Evolutionary conservation across 2,329 filamentous ascomycete species (phyloP).

Genomic region (Chaetomium sp.): DNA sequence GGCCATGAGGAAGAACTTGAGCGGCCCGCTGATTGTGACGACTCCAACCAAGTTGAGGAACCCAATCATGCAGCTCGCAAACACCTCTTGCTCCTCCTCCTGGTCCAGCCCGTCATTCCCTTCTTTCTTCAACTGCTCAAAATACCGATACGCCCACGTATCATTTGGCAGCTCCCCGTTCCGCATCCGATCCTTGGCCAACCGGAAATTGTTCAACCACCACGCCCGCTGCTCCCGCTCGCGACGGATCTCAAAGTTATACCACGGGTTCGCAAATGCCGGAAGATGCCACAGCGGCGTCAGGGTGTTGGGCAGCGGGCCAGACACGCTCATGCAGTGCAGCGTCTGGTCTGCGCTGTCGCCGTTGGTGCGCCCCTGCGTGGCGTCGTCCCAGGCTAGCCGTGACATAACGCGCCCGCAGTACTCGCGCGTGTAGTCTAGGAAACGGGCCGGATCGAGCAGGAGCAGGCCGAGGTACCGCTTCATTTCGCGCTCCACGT

Average conservation of each 20-base stretch:
- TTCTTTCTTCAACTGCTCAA: conserved; percentile 35
- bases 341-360: conserved; percentile 42
- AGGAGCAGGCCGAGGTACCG: conserved; percentile 41
- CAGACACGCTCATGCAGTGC: conserved; percentile 46
- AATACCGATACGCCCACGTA: conserved; percentile 45
- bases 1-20: conserved; percentile 47
- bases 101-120: conserved; percentile 37
- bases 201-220: conserved; percentile 39
- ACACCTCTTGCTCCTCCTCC: conserved; percentile 37
- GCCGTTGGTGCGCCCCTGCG: conserved; percentile 39
- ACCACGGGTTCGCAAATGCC: conserved; percentile 42
- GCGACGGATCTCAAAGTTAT: conserved; percentile 38
- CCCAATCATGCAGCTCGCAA: conserved; percentile 45
- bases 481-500: conserved; percentile 41
- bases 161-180: conserved; percentile 36
- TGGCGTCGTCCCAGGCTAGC: conserved; percentile 44
- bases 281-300: conserved; percentile 43
- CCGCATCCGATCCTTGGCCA: conserved; percentile 36
- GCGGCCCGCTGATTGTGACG: conserved; percentile 42
- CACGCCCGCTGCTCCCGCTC: conserved; percentile 39
- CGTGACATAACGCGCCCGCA: conserved; percentile 45
- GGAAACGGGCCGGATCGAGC: conserved; percentile 40
- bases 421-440: conserved; percentile 41
- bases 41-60: conserved; percentile 47
- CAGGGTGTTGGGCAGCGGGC: conserved; percentile 44